Evolutionary conservation across 139 green algal genomes (phyloP), one percentile per base, ranked within the genome.

Genomic region (Tetraselmis chui): DNA sequence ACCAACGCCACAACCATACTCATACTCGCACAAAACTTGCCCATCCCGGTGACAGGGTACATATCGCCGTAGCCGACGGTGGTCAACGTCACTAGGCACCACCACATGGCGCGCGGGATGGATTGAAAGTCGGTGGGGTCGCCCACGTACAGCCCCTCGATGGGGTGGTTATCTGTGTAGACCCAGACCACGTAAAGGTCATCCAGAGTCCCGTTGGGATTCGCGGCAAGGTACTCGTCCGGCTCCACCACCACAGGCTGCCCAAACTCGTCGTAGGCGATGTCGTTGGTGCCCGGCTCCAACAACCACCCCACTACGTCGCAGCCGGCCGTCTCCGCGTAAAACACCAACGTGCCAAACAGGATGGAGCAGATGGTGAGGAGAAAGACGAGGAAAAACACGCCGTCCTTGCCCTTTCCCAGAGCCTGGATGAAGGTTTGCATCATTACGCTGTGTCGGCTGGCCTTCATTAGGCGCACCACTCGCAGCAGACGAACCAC

Each of bases 41-140:
- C 86, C 1, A 58, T 59, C 29, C 30, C 27, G 2, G 67, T 89
- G 31, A 84, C 23, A 27, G 86, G 86, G 26, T 84, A 29, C 11
- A 84, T 80, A 30, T 89, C 86, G 2, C 86, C 86, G 59, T 89
- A 89, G 27, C 86, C 86, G 32, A 89, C 86, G 18, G 86, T 89
- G 75, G 87, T 85, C 1, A 89, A 31, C 23, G 86, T 88, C 28
- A 89, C 86, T 5, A 89, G 85, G 59, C 84, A 78, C 84, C 84
- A 89, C 86, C 86, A 88, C 59, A 87, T 82, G 59, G 30, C 32
- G 18, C 75, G 24, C 1, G 83, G 83, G 67, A 84, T 83, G 82
- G 28, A 59, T 75, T 31, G 45, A 25, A 84, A 80, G 76, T 82
- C 30, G 26, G 59, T 29, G 67, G 45, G 45, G 45, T 67, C 45